Evolutionary conservation across 352 stramenopile genomes (phyloP), one percentile per base, ranked within the genome.

Genomic region (Phytophthora tubulina): DNA sequence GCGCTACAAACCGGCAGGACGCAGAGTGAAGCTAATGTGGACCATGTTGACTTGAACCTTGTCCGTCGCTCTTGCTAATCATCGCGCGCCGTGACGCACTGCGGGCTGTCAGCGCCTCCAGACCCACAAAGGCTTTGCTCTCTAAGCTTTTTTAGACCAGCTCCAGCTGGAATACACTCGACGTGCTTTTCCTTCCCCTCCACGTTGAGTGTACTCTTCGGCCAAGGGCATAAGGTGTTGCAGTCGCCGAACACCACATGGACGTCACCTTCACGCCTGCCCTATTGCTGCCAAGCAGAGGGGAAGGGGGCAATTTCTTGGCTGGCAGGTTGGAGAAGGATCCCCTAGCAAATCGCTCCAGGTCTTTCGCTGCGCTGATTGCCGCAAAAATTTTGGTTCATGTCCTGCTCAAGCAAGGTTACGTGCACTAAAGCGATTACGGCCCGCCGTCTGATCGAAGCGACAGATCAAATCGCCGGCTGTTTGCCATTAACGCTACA

Each of bases 381-480:
- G 33, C 38, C 21, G 30, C 41, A 0, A 67, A 75, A 75, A 52
- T 72, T 78, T 74, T 6, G 54, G 50, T 57, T 8, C 44, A 4
- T 35, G 35, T 52, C 42, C 27, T 61, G 32, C 27, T 49, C n/a
- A 38, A 13, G 5, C 14, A 45, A 67, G 56, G 32, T 67, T 56
- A 68, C 49, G 48, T 39, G 41, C 35, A 14, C 35, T 27, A 27
- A 46, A 38, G 17, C 21, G 63, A 69, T 73, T 77, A 70, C 66
- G 52, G 51, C 45, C 41, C 9, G 48, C 46, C 48, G 71, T 75
- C n/a, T 42, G 54, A 59, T 75, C 54, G 66, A 67, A 76, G 51
- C 62, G 72, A 27, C 45, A 30, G 21, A 15, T 41, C 72, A 75
- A 73, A 79, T 75, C 72, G 15, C 35, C 67, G 53, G 56, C 61